A percentile compares a stretch with the other conserved stretches of the same genome.
phyloP scores from a whole-genome alignment of 2,329 filamentous ascomycete species.

The Lojkania enalia region DNA sequence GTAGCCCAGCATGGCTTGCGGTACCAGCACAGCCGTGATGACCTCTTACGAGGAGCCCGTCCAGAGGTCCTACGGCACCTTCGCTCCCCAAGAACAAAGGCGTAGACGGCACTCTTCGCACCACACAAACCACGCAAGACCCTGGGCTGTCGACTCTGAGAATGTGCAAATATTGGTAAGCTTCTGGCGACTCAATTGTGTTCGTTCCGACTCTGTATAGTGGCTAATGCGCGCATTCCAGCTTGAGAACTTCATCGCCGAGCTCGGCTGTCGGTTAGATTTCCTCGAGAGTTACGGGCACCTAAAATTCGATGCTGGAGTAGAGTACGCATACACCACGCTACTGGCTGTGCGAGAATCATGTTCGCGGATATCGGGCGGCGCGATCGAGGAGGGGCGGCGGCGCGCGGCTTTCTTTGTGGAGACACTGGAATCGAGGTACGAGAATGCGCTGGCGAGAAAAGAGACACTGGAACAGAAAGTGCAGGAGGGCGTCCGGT shows the following conservation, averaged over 20 bases:
- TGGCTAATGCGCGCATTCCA: constrained; percentile 39
- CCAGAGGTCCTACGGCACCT: constrained; percentile 43
- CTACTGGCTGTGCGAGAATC: constrained; percentile 83
- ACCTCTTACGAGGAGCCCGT: constrained; percentile 50
- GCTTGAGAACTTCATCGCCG: constrained; percentile 80
- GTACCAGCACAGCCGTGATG: constrained; percentile 39
- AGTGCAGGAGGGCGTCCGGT: constrained; percentile 79
- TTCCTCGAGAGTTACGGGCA: constrained; percentile 88
- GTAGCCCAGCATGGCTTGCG: constrained; percentile 17
- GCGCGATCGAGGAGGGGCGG: constrained; percentile 83
- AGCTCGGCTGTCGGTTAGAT: constrained; percentile 84
- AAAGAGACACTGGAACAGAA: constrained; percentile 91
- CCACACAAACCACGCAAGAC: constrained; percentile 44
- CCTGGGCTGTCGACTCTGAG: constrained; percentile 52
- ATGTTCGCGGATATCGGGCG: constrained; percentile 87
- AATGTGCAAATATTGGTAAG: constrained; percentile 51
- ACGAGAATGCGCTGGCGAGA: constrained; percentile 80
- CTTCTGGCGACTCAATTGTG: constrained; percentile 3
- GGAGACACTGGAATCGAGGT: constrained; percentile 85
- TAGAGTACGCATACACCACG: constrained; percentile 82
- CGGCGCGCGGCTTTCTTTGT: constrained; percentile 86
- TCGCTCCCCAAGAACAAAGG: constrained; percentile 36
- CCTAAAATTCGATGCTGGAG: constrained; percentile 77
- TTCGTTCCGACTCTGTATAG: background rate
- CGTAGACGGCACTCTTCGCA: constrained; percentile 54